These are phyloP conservation scores for Raphanus hybrid DNA, from an alignment of 441 rosid genomes.

Conservation along the genomic window DNA sequence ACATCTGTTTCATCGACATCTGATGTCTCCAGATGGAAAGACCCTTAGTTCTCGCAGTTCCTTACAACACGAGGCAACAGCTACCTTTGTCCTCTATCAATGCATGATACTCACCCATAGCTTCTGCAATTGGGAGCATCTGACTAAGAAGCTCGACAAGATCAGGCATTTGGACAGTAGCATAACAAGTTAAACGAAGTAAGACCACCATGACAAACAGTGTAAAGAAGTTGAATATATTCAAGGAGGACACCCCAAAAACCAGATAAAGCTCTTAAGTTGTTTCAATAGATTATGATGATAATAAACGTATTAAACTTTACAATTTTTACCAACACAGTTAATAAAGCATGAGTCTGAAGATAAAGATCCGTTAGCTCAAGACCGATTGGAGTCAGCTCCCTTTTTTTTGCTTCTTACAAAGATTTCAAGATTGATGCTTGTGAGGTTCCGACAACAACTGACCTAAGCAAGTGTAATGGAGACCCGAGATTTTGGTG, in stretches of 20 bases:
- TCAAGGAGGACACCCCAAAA: conserved; percentile 88
- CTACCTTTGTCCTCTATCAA: conserved; percentile 81
- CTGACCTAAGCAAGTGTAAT: conserved; percentile 57
- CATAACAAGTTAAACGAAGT: conserved; percentile 80
- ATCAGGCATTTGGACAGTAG: conserved; percentile 65
- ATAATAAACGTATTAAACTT: no score
- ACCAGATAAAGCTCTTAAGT: conserved; percentile 77
- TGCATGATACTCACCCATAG: conserved; percentile 57
- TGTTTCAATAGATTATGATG: no score
- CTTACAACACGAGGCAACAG: conserved; percentile 70
- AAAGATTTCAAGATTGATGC: conserved; percentile 77
- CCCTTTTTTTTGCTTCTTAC: conserved; percentile 82
- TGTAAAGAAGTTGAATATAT: conserved; percentile 76
- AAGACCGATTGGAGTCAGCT: conserved; percentile 80
- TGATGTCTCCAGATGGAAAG: conserved; percentile 87
- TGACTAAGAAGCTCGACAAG: conserved; percentile 66
- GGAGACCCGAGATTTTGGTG: conserved; percentile 78
- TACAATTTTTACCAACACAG: no score
- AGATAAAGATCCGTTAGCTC: no score
- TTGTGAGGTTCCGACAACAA: conserved; percentile 64
- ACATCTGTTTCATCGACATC: conserved; percentile 59
- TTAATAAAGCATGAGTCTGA: no score
- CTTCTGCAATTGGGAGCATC: conserved; percentile 69
- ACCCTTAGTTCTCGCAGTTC: conserved; percentile 83
- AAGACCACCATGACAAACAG: conserved; percentile 62